phyloP scores from a whole-genome alignment of 2,329 filamentous ascomycete species.

The Penicillium sp. region DNA sequence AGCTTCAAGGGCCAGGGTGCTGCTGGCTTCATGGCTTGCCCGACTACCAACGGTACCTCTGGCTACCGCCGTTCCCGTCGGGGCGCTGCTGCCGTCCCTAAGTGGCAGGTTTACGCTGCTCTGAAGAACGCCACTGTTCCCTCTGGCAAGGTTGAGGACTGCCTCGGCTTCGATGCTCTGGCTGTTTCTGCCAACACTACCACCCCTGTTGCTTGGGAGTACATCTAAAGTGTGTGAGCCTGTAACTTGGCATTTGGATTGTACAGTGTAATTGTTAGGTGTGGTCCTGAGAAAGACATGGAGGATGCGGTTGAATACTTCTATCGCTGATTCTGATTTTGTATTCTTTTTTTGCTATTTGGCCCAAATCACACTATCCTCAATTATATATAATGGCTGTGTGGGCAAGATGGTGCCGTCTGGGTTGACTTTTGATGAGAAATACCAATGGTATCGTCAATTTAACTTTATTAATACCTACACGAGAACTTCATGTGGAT shows the following conservation, averaged over 20 bases:
- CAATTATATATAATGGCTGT: not conserved
- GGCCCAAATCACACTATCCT: not conserved
- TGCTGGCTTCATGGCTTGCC: conserved; percentile 45
- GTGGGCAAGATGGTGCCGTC: too few relatives aligned
- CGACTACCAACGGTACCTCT: conserved; percentile 19
- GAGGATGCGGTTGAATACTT: not conserved
- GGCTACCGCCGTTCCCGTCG: conserved; percentile 7
- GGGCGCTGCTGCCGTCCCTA: conserved; percentile 10
- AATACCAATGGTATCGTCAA: too few relatives aligned
- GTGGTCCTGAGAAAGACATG: not conserved
- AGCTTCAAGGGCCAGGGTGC: conserved; percentile 33
- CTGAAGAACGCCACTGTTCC: conserved; percentile 40
- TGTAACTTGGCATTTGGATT: not conserved
- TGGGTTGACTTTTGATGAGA: too few relatives aligned
- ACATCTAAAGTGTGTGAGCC: conserved; percentile 28
- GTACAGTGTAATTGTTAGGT: not conserved
- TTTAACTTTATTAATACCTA: not conserved
- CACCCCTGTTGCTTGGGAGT: conserved; percentile 38
- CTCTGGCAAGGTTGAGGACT: conserved; percentile 37
- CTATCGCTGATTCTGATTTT: not conserved
- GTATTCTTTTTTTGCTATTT: not conserved
- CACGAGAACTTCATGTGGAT: too few relatives aligned
- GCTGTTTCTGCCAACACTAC: conserved; percentile 25
- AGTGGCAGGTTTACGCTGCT: conserved; percentile 42
- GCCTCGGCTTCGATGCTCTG: conserved; percentile 38